Evolutionary conservation across 306 rosid species (phyloP), one percentile per base, ranked within the genome.

Genomic region (Heteromeles arbutifolia): DNA sequence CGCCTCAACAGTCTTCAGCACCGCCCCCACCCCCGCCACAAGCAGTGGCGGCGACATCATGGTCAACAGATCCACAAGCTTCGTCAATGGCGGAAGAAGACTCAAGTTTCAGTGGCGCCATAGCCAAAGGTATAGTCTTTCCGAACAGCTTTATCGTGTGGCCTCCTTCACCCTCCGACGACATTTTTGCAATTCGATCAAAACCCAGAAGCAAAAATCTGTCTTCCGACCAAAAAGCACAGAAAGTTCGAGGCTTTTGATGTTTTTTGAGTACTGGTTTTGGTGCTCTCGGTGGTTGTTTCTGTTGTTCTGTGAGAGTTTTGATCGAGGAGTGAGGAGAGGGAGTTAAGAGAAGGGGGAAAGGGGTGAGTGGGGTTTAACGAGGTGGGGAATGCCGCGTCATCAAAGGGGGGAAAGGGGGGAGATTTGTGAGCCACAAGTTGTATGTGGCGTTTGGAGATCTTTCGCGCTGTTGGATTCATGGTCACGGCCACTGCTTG

Each of bases 401-500:
- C 88, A 87, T 79, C 87, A 78, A 70, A 59, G 75, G 58, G n/a
- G n/a, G n/a, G n/a, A n/a, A n/a, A n/a, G n/a, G n/a, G 44, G 50
- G 59, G 61, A 54, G 79, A 83, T 61, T 83, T 91, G 82, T 73
- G 91, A 91, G 87, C 97, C 98, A 93, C 98, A 88, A 90, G 77
- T 88, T 87, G 75, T 87, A 65, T 88, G 93, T 91, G 93, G 92
- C 87, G 77, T 82, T 74, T 70, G 83, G 83, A 87, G 92, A 91
- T 90, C 90, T 88, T 85, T 87, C 73, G 82, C 81, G 88, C 86
- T 79, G 91, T 87, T 88, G 89, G 92, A 87, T 89, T 90, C 95
- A n/a, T n/a, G n/a, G n/a, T n/a, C n/a, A n/a, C n/a, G n/a, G n/a
- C n/a, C n/a, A n/a, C n/a, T n/a, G n/a, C n/a, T n/a, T n/a, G n/a